phyloP scores from a whole-genome alignment of 768 basidiomycete genomes.

The Psilocybe cyanescens region DNA sequence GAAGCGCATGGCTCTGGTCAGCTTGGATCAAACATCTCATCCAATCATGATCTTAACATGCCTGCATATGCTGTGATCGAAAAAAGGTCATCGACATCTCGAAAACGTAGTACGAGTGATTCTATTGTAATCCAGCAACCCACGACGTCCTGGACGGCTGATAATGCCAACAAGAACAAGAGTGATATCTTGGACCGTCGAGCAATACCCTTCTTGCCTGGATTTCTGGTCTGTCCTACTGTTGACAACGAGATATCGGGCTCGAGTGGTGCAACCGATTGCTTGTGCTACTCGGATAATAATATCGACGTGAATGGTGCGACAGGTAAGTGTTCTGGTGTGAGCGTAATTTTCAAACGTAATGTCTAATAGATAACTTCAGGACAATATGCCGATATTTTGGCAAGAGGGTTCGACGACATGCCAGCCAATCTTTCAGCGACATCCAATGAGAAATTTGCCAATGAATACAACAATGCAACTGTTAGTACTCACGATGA shows the following conservation, averaged over 20 bases:
- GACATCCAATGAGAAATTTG: not conserved
- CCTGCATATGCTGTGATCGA: slow-evolving; percentile 6
- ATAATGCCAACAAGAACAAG: not conserved
- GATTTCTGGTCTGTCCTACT: slow-evolving; percentile 7
- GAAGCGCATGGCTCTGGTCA: slow-evolving; percentile 8
- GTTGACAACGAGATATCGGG: slow-evolving; percentile 8
- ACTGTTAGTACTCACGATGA: not conserved
- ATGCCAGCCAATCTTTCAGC: slow-evolving; percentile 9
- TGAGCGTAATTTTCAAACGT: not conserved
- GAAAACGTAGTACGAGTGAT: not conserved
- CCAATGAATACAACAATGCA: not conserved
- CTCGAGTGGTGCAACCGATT: slow-evolving; percentile 7
- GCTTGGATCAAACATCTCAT: slow-evolving; percentile 5
- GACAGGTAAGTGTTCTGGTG: not conserved
- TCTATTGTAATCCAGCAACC: slow-evolving; percentile 1
- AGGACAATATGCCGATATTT: slow-evolving; percentile 9
- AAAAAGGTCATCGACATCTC: slow-evolving; percentile 1
- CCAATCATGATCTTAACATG: not conserved
- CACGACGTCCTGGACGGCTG: not conserved
- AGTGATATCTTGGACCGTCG: slow-evolving; percentile 2
- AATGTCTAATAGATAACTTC: not conserved
- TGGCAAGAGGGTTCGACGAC: slow-evolving; percentile 7
- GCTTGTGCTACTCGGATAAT: slow-evolving; percentile 9
- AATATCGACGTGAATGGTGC: slow-evolving; percentile 6
- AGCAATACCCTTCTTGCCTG: slow-evolving; percentile 8